phyloP scores from a whole-genome alignment of 176 grass and related monocot species.

The Coix lacrymajobi region DNA sequence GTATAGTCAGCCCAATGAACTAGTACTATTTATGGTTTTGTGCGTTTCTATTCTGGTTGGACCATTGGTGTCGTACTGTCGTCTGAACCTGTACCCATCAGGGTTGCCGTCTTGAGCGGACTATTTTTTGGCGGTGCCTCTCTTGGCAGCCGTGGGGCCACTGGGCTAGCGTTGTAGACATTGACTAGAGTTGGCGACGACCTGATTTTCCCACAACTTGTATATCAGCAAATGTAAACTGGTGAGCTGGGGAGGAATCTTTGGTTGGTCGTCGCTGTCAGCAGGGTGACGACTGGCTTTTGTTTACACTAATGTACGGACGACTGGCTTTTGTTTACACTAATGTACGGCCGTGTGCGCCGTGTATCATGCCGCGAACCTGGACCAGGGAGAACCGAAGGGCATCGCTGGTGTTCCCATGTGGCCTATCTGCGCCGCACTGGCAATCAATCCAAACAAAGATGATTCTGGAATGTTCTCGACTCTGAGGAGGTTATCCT shows the following conservation, averaged over 20 bases:
- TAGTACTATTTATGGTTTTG: background rate
- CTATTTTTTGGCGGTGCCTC: background rate
- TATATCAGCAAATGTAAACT: conserved; percentile 16
- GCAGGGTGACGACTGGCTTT: background rate
- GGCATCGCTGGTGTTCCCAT: background rate
- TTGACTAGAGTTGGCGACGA: background rate
- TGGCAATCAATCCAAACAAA: background rate
- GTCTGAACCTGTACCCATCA: background rate
- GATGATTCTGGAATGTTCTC: too few species aligned
- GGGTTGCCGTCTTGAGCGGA: background rate
- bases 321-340: background rate
- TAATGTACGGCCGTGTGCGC: background rate
- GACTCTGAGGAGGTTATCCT: too few species aligned
- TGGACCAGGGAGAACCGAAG: background rate
- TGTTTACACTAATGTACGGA: background rate
- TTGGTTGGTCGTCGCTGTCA: background rate
- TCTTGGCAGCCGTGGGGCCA: background rate
- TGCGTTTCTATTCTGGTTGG: background rate
- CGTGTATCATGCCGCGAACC: background rate
- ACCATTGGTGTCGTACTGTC: background rate
- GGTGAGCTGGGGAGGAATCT: background rate
- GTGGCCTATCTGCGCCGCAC: background rate
- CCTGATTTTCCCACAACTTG: background rate
- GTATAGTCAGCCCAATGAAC: background rate
- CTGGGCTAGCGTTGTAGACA: background rate